Conservation (phyloP, 2,329 filamentous ascomycete species). For the Uncinocarpus reesii region DNA sequence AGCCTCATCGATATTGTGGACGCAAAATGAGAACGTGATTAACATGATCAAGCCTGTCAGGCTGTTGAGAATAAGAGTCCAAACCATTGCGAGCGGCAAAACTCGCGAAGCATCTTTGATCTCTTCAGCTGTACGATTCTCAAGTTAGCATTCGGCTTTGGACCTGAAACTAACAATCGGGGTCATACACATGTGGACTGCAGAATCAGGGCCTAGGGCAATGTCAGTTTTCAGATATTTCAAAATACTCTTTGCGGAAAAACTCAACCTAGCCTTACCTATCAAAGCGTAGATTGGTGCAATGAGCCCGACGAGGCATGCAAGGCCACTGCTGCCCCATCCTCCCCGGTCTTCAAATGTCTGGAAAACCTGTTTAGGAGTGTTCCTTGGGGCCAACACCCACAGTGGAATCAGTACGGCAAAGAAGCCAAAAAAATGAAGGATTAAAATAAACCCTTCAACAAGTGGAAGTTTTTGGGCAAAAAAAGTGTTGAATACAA, state of each 20-base stretch:
- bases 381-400: conserved; percentile 22
- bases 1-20: conserved; percentile 27
- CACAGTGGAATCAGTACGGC: conserved; percentile 27
- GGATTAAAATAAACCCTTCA: conserved; percentile 24
- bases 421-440: conserved; percentile 28
- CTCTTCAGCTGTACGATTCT: conserved; percentile 28
- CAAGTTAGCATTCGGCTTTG: neutral
- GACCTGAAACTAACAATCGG: neutral
- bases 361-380: conserved; percentile 21
- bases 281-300: conserved; percentile 20
- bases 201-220: conserved; percentile 18
- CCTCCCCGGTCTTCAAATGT: conserved; percentile 21
- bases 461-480: conserved; percentile 24
- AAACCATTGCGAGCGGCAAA: conserved; percentile 30
- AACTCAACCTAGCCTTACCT: conserved; percentile 13
- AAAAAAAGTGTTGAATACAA: conserved; percentile 22
- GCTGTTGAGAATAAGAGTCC: conserved; percentile 29
- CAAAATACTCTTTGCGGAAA: neutral
- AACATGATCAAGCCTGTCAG: conserved; percentile 30
- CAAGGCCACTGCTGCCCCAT: conserved; percentile 23
- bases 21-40: conserved; percentile 27
- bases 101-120: conserved; percentile 28
- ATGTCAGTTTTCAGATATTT: neutral
- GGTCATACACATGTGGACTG: conserved; percentile 19
- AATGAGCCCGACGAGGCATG: conserved; percentile 23